Percentiles rank a stretch among this genome's conserved stretches.
Evolutionary conservation across 306 rosid genomes (phyloP).

Genomic region (Adenanthera pavonina): DNA sequence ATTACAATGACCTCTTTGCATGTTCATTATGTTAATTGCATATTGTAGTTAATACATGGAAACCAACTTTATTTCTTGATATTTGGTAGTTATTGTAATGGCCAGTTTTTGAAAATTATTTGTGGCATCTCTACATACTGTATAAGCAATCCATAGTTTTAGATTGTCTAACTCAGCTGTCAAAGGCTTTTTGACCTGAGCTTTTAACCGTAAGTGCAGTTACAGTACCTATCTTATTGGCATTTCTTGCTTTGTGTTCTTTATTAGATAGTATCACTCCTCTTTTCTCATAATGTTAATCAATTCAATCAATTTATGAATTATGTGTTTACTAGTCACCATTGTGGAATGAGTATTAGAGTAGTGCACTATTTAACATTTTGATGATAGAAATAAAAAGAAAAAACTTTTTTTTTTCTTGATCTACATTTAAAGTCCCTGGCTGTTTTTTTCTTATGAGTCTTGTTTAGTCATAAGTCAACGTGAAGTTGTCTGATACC

Average conservation of each 20-base stretch:
- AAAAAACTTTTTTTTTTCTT: background rate
- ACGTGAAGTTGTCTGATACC: background rate
- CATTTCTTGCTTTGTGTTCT: background rate
- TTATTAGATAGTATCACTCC: constrained; percentile 16
- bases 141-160: background rate
- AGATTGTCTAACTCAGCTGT: background rate
- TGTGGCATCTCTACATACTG: constrained; percentile 11
- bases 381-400: background rate
- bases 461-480: background rate
- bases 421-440: background rate
- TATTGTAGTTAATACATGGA: constrained; percentile 26
- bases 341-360: background rate
- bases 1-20: constrained; percentile 31
- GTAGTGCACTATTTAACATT: background rate
- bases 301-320: background rate
- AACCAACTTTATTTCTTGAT: background rate
- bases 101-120: constrained; percentile 12
- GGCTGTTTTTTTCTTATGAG: background rate
- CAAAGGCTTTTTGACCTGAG: background rate
- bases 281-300: background rate
- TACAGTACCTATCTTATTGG: background rate
- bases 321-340: background rate
- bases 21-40: constrained; percentile 33
- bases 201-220: background rate
- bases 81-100: constrained; percentile 10